Percentiles rank a stretch among this genome's conserved stretches.
phyloP scores from a whole-genome alignment of 257 asterid species.

The Nemophila menziesii region DNA sequence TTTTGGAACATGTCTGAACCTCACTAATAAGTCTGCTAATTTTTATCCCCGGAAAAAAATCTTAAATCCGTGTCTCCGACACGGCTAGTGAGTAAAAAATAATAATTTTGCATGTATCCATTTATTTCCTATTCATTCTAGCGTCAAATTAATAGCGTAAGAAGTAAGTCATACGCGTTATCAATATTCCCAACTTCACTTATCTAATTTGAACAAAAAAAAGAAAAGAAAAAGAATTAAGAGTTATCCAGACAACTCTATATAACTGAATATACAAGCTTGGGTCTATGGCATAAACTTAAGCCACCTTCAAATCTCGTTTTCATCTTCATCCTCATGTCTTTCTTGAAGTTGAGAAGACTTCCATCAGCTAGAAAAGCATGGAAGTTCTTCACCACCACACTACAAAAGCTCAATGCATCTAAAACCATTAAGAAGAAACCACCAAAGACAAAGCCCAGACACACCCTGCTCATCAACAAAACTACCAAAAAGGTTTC shows the following conservation, averaged over 20 bases:
- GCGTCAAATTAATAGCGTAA: slow-evolving; percentile 24
- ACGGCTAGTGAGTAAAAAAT: no score
- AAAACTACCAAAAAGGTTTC: slow-evolving; percentile 4
- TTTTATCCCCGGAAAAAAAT: no score
- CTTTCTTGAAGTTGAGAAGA: slow-evolving; percentile 29
- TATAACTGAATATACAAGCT: no score
- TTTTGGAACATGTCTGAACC: no score
- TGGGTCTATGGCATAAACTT: no score
- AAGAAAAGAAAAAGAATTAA: background rate
- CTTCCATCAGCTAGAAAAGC: slow-evolving; percentile 32
- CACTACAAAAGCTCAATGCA: slow-evolving; percentile 28
- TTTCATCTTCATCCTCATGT: slow-evolving; percentile 18
- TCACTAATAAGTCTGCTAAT: no score
- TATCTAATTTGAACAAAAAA: background rate
- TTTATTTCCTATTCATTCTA: background rate
- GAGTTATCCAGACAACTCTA: background rate
- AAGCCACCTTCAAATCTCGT: background rate
- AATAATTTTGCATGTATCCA: no score
- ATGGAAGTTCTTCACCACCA: slow-evolving; percentile 40
- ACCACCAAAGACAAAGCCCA: background rate
- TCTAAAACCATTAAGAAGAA: slow-evolving; percentile 22
- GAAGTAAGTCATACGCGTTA: slow-evolving; percentile 9
- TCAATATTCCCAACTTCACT: background rate
- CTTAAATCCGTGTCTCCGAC: no score
- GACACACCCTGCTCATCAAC: no score